Evolutionary conservation across 305 asterid genomes (phyloP).

Genomic region (Fraxinus angustifolia): DNA sequence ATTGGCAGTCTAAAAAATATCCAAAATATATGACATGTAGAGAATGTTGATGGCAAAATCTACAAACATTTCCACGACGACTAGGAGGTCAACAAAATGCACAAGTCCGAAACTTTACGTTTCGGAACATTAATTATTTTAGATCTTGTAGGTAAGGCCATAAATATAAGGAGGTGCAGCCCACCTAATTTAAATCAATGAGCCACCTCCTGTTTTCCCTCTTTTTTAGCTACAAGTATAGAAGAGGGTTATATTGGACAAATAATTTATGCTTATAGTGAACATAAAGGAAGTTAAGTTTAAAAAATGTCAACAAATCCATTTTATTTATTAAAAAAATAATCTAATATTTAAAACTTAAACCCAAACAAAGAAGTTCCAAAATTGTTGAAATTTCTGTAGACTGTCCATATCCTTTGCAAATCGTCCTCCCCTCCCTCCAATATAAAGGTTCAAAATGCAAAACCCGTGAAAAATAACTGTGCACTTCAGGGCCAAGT

Average conservation of each 20-base stretch:
- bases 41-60: neutral
- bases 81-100: neutral
- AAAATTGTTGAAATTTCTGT: neutral
- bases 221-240: neutral
- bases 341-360: slow-evolving; percentile 4
- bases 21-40: neutral
- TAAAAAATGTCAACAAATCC: neutral
- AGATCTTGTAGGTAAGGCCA: neutral
- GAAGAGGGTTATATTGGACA: neutral
- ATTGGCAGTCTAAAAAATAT: neutral
- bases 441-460: neutral
- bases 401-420: neutral
- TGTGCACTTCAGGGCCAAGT: neutral
- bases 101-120: neutral
- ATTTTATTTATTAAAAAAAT: neutral
- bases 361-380: neutral
- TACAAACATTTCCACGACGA: neutral
- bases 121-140: neutral
- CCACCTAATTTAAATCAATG: neutral
- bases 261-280: neutral
- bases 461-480: slow-evolving; percentile 13
- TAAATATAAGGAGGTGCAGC: neutral
- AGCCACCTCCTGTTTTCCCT: neutral
- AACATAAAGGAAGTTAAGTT: neutral
- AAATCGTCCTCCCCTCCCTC: neutral